phyloP scores from a whole-genome alignment of 768 basidiomycete genomes.

The Tephrocybe sp. region DNA sequence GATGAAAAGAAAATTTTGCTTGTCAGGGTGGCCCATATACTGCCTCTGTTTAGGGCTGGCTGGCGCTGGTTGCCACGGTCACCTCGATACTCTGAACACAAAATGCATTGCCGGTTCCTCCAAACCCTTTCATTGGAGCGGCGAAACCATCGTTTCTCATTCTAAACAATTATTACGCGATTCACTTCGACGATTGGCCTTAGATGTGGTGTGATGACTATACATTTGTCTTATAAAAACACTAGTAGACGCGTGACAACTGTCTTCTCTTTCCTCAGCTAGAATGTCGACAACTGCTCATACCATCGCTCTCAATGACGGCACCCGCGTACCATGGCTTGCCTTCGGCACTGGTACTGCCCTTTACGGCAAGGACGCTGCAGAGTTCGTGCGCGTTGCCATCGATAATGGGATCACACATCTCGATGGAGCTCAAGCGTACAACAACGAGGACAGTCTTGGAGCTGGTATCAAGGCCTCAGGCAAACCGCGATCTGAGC shows the following conservation, averaged over 20 bases:
- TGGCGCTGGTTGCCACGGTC: no score
- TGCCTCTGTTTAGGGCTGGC: slow-evolving; percentile 47
- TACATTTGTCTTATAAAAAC: neutral
- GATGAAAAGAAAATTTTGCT: slow-evolving; percentile 1
- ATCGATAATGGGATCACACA: slow-evolving; percentile 60
- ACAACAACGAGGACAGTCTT: slow-evolving; percentile 54
- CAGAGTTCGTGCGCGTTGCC: slow-evolving; percentile 40
- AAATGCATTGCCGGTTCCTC: no score
- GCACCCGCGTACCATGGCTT: slow-evolving; percentile 51
- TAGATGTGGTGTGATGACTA: no score
- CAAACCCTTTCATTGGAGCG: no score
- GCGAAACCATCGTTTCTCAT: no score
- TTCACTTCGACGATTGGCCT: no score
- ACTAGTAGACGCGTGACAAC: neutral
- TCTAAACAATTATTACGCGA: no score
- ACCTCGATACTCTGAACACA: no score
- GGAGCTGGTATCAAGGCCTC: slow-evolving; percentile 51
- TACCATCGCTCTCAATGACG: slow-evolving; percentile 54
- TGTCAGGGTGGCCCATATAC: no score
- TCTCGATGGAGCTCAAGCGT: slow-evolving; percentile 64
- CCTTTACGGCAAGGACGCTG: slow-evolving; percentile 43
- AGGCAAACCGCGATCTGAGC: slow-evolving; percentile 48
- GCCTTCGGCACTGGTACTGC: slow-evolving; percentile 67
- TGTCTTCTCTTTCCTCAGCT: no score
- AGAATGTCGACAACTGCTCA: slow-evolving; percentile 19